Percentiles rank a stretch among this genome's conserved stretches.
Evolutionary conservation across 1,284 basidiomycete species (phyloP).

Genomic region (Sporisorium scitamineum): DNA sequence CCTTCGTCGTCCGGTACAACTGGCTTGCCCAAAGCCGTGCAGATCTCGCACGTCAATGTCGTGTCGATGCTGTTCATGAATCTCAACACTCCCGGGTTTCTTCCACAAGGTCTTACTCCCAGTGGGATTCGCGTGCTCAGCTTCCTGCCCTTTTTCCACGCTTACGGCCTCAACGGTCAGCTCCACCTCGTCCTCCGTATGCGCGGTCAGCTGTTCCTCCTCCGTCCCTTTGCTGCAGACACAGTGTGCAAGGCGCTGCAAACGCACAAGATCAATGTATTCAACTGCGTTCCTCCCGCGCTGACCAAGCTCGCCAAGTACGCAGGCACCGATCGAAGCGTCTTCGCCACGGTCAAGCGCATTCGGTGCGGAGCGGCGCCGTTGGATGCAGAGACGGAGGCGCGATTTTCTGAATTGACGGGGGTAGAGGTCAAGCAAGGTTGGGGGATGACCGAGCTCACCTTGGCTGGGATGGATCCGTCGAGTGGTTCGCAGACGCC

Average conservation of each 20-base stretch:
- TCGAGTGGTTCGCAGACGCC: constrained; percentile 20
- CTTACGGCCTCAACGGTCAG: constrained; percentile 35
- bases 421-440: constrained; percentile 44
- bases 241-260: constrained; percentile 33
- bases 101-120: constrained; percentile 6
- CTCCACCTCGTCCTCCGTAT: constrained; percentile 22
- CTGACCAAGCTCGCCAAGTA: constrained; percentile 35
- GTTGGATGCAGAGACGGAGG: constrained; percentile 36
- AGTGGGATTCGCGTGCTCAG: constrained; percentile 25
- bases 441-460: constrained; percentile 58
- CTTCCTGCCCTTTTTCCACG: constrained; percentile 57
- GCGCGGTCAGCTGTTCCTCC: constrained; percentile 27
- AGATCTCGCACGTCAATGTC: constrained; percentile 49
- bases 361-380: constrained; percentile 48
- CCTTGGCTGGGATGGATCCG: constrained; percentile 40
- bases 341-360: constrained; percentile 25
- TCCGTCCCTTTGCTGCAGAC: constrained; percentile 37
- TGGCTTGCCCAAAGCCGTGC: constrained; percentile 49
- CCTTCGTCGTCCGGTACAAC: constrained; percentile 49
- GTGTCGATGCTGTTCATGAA: constrained; percentile 44
- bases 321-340: constrained; percentile 16
- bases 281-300: constrained; percentile 43
- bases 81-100: constrained; percentile 22
- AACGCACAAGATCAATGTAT: constrained; percentile 29
- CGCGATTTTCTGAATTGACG: constrained; percentile 32